Percentiles rank a stretch among this genome's conserved stretches.
Evolutionary conservation across 495 filamentous ascomycete species (phyloP).

Genomic region (Margaritispora aquatica): DNA sequence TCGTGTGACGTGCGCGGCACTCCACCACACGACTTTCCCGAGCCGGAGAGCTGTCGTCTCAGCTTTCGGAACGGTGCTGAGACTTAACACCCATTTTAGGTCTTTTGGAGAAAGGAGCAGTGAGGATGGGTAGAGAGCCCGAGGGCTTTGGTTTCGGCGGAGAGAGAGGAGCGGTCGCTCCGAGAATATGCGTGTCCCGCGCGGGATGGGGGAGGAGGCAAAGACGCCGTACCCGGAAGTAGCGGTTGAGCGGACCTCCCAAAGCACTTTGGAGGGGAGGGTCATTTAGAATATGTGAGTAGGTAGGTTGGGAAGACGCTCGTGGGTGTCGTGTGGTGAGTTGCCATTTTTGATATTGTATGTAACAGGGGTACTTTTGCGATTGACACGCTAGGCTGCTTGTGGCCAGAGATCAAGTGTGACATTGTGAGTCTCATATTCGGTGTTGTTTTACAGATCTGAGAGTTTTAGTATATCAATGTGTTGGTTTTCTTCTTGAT

Average conservation of each 20-base stretch:
- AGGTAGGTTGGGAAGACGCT: not conserved
- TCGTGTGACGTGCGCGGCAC: not conserved
- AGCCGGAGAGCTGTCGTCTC: slow-evolving; percentile 1
- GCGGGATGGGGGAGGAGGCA: slow-evolving; percentile 2
- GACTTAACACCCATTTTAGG: not conserved
- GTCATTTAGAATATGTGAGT: not conserved
- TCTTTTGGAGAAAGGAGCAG: slow-evolving; percentile 2
- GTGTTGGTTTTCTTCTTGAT: too few species aligned
- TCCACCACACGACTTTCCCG: slow-evolving; percentile 6
- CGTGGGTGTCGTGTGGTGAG: slow-evolving; percentile 2
- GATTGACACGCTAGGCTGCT: not conserved
- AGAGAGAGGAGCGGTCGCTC: slow-evolving; percentile 15
- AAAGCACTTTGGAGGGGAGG: not conserved
- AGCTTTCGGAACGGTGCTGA: not conserved
- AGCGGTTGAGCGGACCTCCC: slow-evolving; percentile 1
- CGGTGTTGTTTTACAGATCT: too few species aligned
- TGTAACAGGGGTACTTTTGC: too few species aligned
- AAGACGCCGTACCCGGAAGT: slow-evolving; percentile 14
- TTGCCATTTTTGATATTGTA: not conserved
- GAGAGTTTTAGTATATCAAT: too few species aligned
- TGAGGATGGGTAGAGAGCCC: slow-evolving; percentile 5
- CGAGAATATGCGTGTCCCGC: slow-evolving; percentile 16
- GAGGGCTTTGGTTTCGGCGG: not conserved
- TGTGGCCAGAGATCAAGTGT: not conserved
- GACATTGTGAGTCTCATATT: not conserved